Percentiles rank a stretch among this genome's conserved stretches.
phyloP scores from a whole-genome alignment of 345 rosid genomes.

The Psidium friedrichsthalianum region DNA sequence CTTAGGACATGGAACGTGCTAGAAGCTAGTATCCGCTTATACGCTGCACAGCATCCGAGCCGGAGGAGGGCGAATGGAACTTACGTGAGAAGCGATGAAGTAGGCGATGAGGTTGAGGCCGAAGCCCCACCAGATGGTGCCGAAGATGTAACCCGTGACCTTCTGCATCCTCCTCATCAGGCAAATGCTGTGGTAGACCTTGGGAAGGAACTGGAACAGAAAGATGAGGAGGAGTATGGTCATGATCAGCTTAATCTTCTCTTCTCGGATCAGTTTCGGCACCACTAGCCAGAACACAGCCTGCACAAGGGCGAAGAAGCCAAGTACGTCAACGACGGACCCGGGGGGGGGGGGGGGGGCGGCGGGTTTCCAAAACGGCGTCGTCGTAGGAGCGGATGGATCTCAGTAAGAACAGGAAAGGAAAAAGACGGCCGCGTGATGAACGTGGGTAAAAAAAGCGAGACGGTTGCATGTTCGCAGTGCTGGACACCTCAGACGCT shows the following conservation, averaged over 20 bases:
- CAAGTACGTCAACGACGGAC: too few species aligned
- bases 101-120: conserved; percentile 85
- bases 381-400: background rate
- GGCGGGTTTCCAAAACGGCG: background rate
- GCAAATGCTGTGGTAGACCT: conserved; percentile 72
- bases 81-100: conserved; percentile 85
- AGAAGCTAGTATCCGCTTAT: background rate
- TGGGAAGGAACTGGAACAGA: conserved; percentile 60
- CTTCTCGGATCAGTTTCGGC: conserved; percentile 58
- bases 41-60: background rate
- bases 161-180: conserved; percentile 76
- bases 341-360: background rate
- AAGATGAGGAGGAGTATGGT: conserved; percentile 44
- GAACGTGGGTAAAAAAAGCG: background rate
- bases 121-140: conserved; percentile 98
- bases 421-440: background rate
- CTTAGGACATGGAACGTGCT: background rate
- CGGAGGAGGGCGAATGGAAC: background rate
- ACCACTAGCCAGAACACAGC: conserved; percentile 67
- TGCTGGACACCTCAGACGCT: background rate
- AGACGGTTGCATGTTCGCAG: background rate
- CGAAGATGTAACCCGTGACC: conserved; percentile 88
- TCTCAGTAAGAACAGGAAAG: background rate
- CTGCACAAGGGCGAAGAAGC: conserved; percentile 21
- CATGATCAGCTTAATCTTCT: conserved; percentile 51